phyloP scores from a whole-genome alignment of 164 flowering plant species.

The Vitis cinerea region DNA sequence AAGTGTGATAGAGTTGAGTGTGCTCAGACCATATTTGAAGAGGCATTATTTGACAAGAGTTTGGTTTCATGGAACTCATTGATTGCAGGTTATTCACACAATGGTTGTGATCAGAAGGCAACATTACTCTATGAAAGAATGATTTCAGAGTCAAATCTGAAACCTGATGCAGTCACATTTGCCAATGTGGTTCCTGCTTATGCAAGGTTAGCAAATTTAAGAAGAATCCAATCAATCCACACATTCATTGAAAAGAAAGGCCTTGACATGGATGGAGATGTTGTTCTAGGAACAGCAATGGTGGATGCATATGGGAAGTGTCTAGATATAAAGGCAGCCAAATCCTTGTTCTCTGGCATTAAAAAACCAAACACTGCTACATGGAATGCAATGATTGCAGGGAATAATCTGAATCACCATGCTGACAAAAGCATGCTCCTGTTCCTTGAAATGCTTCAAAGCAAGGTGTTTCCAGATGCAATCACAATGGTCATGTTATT shows the following conservation, averaged over 20 bases:
- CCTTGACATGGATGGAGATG: conserved; percentile 22
- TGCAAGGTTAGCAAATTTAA: conserved; percentile 25
- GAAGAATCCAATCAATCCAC: conserved; percentile 23
- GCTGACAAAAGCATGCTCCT: conserved; percentile 21
- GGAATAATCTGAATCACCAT: conserved; percentile 20
- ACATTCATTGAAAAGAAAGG: conserved; percentile 34
- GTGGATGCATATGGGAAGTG: conserved; percentile 46
- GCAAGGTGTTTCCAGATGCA: conserved; percentile 23
- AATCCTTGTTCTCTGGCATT: conserved; percentile 24
- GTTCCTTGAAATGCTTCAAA: conserved; percentile 28
- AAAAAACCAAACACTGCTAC: conserved; percentile 23
- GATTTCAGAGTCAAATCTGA: conserved; percentile 21
- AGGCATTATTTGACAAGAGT: conserved; percentile 31
- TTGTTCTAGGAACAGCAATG: conserved; percentile 38
- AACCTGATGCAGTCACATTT: conserved; percentile 38
- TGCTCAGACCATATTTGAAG: conserved; percentile 32
- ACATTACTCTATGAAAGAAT: conserved; percentile 21
- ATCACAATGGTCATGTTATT: conserved; percentile 30
- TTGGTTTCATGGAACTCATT: conserved; percentile 44
- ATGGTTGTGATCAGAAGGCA: conserved; percentile 35
- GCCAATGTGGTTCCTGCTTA: conserved; percentile 40
- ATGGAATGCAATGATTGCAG: conserved; percentile 40
- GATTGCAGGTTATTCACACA: conserved; percentile 35
- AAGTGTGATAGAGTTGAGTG: conserved; percentile 33
- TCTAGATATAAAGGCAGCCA: conserved; percentile 29